Evolutionary conservation across 495 filamentous ascomycete species (phyloP), one percentile per base, ranked within the genome.

Genomic region (Talaromyces nanjingensis): DNA sequence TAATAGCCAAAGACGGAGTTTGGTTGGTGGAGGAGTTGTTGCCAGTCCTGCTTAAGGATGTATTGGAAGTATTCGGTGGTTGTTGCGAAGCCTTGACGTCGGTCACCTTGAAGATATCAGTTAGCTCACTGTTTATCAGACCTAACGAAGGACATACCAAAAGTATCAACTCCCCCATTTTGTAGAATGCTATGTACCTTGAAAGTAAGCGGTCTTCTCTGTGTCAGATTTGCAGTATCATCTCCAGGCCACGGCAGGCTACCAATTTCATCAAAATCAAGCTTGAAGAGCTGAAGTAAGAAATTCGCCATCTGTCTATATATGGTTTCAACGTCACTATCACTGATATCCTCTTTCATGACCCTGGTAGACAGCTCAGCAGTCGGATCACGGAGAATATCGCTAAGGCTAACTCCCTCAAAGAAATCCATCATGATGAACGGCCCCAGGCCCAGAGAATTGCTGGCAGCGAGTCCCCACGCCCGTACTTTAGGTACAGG

Each of bases 401-500:
- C 60, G n/a, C 45, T 64, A 60, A 75, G 71, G 62, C 67, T 67
- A 53, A 70, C 67, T 12, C 79, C 76, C 16, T 79, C 60, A 64
- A 80, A 70, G 33, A 73, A 80, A 59, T 79, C 76, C 76, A 80
- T 79, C 34, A 81, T 74, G 33, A 80, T 78, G 56, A 79, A 79
- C 22, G 74, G 77, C 24, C 78, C 73, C 11, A 79, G 67, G 47
- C 69, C 66, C 53, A 73, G 71, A 45, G 70, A 65, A 60, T 76
- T 81, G 31, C 68, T 69, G 12, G 67, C 62, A 62, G 71, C 68
- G 12, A 45, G 60, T 31, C 80, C 78, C 78, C 75, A 82, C n/a
- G 69, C 71, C 9, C 59, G 49, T 7, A 80, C 64, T 53, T 8
- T 62, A n/a, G 75, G 78, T 42, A 79, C 69, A 12, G 79, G 79